Conservation (phyloP, 257 asterid genomes). For the Nicotiana obtusifolia region DNA sequence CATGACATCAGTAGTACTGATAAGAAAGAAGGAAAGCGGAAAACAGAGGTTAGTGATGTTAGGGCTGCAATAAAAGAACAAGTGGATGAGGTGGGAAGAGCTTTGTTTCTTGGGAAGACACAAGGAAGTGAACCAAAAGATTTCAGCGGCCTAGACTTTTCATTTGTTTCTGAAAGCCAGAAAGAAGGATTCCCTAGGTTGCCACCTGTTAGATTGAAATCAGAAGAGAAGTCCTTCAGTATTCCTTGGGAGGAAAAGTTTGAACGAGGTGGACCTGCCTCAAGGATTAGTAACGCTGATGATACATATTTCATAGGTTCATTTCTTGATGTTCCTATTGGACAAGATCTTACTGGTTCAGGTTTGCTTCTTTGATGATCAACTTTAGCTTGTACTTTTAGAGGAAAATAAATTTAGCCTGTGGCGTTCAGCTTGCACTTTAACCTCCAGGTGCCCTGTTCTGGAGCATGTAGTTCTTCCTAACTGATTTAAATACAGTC, state of each 20-base stretch:
- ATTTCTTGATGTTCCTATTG: constrained; percentile 89
- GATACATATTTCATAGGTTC: constrained; percentile 79
- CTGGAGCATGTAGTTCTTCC: neutral
- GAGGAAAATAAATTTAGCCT: neutral
- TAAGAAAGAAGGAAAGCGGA: constrained; percentile 59
- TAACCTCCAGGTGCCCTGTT: constrained; percentile 1
- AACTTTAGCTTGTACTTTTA: neutral
- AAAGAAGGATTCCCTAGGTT: constrained; percentile 91
- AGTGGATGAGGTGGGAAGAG: constrained; percentile 86
- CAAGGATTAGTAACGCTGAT: constrained; percentile 54
- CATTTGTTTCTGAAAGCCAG: constrained; percentile 49
- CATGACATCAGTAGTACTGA: constrained; percentile 29
- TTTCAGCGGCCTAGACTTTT: constrained; percentile 46
- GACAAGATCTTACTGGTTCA: constrained; percentile 71
- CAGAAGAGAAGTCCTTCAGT: constrained; percentile 72
- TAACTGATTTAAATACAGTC: neutral
- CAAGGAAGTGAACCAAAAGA: constrained; percentile 52
- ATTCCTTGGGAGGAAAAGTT: constrained; percentile 85
- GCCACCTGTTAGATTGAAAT: constrained; percentile 83
- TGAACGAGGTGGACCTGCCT: constrained; percentile 59
- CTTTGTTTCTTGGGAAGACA: constrained; percentile 59
- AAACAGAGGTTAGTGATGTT: constrained; percentile 42
- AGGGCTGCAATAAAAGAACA: constrained; percentile 71
- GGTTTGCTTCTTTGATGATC: constrained; percentile 39
- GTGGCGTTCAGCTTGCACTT: neutral